phyloP scores from a whole-genome alignment of 208 protist species.

The Phytomonas sp. region DNA sequence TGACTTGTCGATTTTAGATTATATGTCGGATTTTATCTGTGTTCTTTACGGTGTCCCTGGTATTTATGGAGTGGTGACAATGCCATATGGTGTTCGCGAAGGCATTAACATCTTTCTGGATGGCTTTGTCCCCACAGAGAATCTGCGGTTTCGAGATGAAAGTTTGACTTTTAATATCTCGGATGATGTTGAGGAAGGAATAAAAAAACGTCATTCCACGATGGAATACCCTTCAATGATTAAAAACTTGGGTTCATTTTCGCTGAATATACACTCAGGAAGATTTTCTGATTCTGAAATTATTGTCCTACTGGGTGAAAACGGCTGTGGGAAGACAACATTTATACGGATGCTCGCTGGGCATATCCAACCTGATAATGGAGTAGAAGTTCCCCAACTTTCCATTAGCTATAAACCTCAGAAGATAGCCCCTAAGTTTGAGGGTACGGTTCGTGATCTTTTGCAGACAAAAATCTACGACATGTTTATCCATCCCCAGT shows the following conservation, averaged over 20 bases:
- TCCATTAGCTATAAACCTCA: constrained; percentile 99
- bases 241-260: constrained; percentile 94
- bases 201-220: constrained; percentile 59
- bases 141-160: constrained; percentile 98
- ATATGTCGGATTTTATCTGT: constrained; percentile 99
- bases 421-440: constrained; percentile 98
- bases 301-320: constrained; percentile 99
- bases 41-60: constrained; percentile 98
- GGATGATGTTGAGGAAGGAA: constrained; percentile 66
- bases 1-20: constrained; percentile 99
- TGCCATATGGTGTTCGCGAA: constrained; percentile 99
- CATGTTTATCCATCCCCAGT: constrained; percentile 96
- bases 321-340: constrained; percentile 99
- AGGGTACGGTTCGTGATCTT: constrained; percentile 92
- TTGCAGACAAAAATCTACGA: constrained; percentile 96
- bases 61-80: constrained; percentile 99
- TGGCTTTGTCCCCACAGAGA: constrained; percentile 99
- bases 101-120: constrained; percentile 99
- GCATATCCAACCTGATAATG: constrained; percentile 85
- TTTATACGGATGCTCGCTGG: constrained; percentile 98
- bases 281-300: constrained; percentile 98
- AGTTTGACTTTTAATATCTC: constrained; percentile 94
- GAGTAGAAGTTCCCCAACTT: constrained; percentile 90
- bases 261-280: constrained; percentile 91
- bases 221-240: constrained; percentile 96